Percentiles rank a stretch among this genome's conserved stretches.
Conservation (phyloP, 2,329 filamentous ascomycete genomes). For the Canariomyces notabilis region DNA sequence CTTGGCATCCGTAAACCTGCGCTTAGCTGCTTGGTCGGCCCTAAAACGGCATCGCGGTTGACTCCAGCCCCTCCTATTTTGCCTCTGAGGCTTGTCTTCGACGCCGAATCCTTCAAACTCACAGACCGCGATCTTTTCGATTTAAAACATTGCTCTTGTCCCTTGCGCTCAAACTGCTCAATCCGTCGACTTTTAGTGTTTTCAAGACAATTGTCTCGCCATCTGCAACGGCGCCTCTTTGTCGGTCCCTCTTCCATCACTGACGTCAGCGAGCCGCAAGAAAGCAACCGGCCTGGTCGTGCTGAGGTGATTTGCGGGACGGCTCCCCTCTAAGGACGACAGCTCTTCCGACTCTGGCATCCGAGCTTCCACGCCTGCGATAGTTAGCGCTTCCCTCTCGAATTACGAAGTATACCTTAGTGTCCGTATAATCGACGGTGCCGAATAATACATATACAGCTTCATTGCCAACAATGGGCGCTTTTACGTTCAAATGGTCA, state of each 20-base stretch:
- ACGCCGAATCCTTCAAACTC: too few species aligned
- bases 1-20: constrained; percentile 16
- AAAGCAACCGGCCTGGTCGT: too few species aligned
- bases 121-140: too few species aligned
- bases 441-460: not conserved
- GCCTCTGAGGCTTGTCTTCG: too few species aligned
- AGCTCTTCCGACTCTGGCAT: not conserved
- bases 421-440: constrained; percentile 21
- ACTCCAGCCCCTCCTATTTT: constrained; percentile 9
- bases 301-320: too few species aligned
- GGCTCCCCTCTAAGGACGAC: not conserved
- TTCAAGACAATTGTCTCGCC: not conserved
- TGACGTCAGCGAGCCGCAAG: constrained; percentile 7
- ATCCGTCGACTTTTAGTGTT: too few species aligned
- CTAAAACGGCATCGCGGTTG: not conserved
- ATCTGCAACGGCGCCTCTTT: not conserved
- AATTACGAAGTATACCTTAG: not conserved
- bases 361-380: not conserved
- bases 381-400: too few species aligned
- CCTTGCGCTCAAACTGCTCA: too few species aligned
- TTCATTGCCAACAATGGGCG: constrained; percentile 46
- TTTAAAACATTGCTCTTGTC: too few species aligned
- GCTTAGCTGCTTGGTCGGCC: not conserved
- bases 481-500: constrained; percentile 67
- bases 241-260: not conserved